phyloP scores from a whole-genome alignment of 2,329 filamentous ascomycete species.

The Huntiella moniliformis region DNA sequence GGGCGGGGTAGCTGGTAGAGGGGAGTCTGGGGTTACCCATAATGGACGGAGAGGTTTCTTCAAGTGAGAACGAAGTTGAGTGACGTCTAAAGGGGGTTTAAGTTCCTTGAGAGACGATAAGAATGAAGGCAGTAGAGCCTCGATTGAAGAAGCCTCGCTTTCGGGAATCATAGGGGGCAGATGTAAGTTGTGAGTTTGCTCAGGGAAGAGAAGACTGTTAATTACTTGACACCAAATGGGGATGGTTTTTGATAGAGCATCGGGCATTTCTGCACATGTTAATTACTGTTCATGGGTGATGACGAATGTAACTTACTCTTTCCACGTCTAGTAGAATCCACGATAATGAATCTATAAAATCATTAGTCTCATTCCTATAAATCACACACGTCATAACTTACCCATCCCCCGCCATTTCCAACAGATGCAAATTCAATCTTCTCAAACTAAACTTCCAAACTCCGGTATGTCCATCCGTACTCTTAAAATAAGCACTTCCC shows the following conservation, averaged over 20 bases:
- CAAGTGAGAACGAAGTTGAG: slow-evolving; percentile 33
- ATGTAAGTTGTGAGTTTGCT: slow-evolving; percentile 34
- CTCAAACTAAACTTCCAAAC: slow-evolving; percentile 82
- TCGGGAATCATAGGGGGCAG: slow-evolving; percentile 55
- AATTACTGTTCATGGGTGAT: slow-evolving; percentile 4
- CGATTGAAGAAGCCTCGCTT: slow-evolving; percentile 68
- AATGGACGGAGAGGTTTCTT: slow-evolving; percentile 56
- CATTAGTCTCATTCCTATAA: not conserved
- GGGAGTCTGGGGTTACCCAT: slow-evolving; percentile 60
- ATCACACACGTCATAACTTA: slow-evolving; percentile 17
- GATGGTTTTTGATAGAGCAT: slow-evolving; percentile 82
- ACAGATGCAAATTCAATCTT: slow-evolving; percentile 65
- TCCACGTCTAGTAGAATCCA: slow-evolving; percentile 82
- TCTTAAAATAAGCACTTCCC: slow-evolving; percentile 87
- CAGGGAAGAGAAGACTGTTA: slow-evolving; percentile 60
- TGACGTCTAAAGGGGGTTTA: slow-evolving; percentile 32
- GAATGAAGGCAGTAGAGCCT: slow-evolving; percentile 37
- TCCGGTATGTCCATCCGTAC: slow-evolving; percentile 80
- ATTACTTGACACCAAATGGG: slow-evolving; percentile 86
- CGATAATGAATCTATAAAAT: slow-evolving; percentile 47
- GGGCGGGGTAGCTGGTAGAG: slow-evolving; percentile 18
- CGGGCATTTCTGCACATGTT: slow-evolving; percentile 51
- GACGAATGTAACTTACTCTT: slow-evolving; percentile 42
- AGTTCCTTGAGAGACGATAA: slow-evolving; percentile 33
- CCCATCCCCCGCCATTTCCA: slow-evolving; percentile 53